phyloP scores from a whole-genome alignment of 2,329 filamentous ascomycete species.

The Lasiodiplodia sp. region DNA sequence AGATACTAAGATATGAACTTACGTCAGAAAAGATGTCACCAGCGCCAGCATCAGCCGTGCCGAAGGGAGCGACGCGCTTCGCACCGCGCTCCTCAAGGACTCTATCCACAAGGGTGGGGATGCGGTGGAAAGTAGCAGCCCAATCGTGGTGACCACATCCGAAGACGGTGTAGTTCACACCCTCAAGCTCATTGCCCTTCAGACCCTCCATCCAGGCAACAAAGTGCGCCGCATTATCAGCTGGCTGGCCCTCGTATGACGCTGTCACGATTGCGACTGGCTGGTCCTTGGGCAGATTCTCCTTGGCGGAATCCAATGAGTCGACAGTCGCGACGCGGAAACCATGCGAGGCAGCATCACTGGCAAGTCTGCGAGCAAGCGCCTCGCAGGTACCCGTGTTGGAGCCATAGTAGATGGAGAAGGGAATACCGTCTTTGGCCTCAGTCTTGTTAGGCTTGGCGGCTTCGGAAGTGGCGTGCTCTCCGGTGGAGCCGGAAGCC shows the following conservation, averaged over 20 bases:
- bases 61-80: constrained; percentile 42
- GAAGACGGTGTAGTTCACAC: constrained; percentile 50
- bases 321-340: constrained; percentile 45
- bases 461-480: constrained; percentile 22
- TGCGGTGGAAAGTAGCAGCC: constrained; percentile 51
- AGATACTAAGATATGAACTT: background rate
- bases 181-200: constrained; percentile 40
- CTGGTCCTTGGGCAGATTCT: constrained; percentile 44
- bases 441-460: constrained; percentile 22
- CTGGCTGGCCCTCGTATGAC: constrained; percentile 52
- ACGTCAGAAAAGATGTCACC: constrained; percentile 50
- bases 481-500: constrained; percentile 31
- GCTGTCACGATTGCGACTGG: constrained; percentile 51
- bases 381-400: constrained; percentile 54
- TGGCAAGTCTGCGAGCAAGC: constrained; percentile 48
- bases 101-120: constrained; percentile 48
- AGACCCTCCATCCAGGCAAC: constrained; percentile 48
- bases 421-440: constrained; percentile 17
- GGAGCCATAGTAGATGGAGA: constrained; percentile 49
- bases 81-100: constrained; percentile 42
- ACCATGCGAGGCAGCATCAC: constrained; percentile 46
- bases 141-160: constrained; percentile 53
- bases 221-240: constrained; percentile 53
- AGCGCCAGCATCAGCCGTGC: constrained; percentile 46
- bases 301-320: constrained; percentile 45